Evolutionary conservation across 768 basidiomycete genomes (phyloP).

Genomic region (Peribolospora kevripleyi): DNA sequence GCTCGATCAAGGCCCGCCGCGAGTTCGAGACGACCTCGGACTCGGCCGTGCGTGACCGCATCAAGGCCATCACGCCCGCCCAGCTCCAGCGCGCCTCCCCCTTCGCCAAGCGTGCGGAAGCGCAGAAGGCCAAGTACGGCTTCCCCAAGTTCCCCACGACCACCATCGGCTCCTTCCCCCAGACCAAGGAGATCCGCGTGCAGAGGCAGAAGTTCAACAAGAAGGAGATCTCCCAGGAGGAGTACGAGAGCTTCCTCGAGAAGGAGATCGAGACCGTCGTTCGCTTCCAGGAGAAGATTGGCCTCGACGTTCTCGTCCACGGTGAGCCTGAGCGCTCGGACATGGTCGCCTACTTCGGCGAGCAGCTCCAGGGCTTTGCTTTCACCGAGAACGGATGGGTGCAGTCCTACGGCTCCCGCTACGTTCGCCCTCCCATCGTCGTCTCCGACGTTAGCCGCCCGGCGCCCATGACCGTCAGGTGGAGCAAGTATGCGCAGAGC

Average conservation of each 20-base stretch:
- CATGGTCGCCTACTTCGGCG: constrained; percentile 99
- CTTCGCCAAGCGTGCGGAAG: constrained; percentile 63
- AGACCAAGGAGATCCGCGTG: constrained; percentile 96
- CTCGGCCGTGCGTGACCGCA: constrained; percentile 81
- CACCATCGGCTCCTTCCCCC: constrained; percentile 25
- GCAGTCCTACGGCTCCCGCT: constrained; percentile 96
- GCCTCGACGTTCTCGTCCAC: constrained; percentile 89
- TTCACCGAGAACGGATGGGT: constrained; percentile 99
- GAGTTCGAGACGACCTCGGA: constrained; percentile 83
- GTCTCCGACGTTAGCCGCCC: constrained; percentile 93
- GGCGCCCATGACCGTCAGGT: constrained; percentile 78
- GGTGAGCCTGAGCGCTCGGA: constrained; percentile 98
- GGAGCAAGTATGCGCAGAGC: constrained; percentile 92
- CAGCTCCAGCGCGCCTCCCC: constrained; percentile 67
- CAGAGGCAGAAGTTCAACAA: constrained; percentile 90
- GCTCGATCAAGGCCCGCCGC: constrained; percentile 77
- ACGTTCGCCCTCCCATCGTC: constrained; percentile 94
- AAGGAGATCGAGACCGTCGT: constrained; percentile 86
- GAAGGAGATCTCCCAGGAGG: constrained; percentile 52
- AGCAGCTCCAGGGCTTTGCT: constrained; percentile 77
- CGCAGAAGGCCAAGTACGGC: constrained; percentile 66
- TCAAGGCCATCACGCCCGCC: constrained; percentile 66
- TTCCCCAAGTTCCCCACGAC: constrained; percentile 97
- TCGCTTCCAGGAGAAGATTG: constrained; percentile 87
- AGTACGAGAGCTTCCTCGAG: constrained; percentile 96